Base-by-base conservation (phyloP, 805 yeast genomes). In the Wickerhamomyces canadensis region DNA sequence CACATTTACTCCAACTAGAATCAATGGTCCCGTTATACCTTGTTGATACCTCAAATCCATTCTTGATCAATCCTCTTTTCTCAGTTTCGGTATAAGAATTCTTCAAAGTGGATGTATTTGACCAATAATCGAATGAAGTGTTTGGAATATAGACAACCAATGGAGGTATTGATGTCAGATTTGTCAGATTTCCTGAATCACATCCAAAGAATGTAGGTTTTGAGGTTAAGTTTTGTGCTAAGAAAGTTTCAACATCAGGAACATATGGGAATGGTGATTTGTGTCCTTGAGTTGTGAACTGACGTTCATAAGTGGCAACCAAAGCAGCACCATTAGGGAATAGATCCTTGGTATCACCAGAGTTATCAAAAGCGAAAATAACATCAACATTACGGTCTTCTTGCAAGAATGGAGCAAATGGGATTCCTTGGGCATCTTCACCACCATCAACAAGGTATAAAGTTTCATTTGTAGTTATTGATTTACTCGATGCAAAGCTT, bases 191-290 rank as follows among this genome's bases (percentile, higher is more conserved):
- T 1, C 60, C 47, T 4, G 84, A 70, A 53, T 83, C 72, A 61
- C 96, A 86, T 24, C 96, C 96, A 56, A 87, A 87, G 64, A 87
- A 86, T 1, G 82, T 69, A 35, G 95, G 95, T 42, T 62, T 71
- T 9, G 79, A 65, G 13, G 85, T 80, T 44, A 85, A 66, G 40
- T 82, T 82, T 44, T 64, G 49, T 41, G 70, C 69, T 19, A 74
- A 52, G 57, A 85, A 82, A 0, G 88, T 72, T 31, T 68, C 60
- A 19, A 56, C 62, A 55, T 77, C 89, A 11, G 95, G 95, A 37
- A 86, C 89, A 48, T 82, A 75, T 9, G 95, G 95, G 70, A 83
- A 84, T 3, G 80, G 65, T 19, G 84, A 73, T 34, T 76, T 74
- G 44, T 71, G 67, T 19, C 80, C 57, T 47, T 72, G 71, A 15